Conservation (phyloP, 495 filamentous ascomycete genomes). For the Penicillium alfredii region DNA sequence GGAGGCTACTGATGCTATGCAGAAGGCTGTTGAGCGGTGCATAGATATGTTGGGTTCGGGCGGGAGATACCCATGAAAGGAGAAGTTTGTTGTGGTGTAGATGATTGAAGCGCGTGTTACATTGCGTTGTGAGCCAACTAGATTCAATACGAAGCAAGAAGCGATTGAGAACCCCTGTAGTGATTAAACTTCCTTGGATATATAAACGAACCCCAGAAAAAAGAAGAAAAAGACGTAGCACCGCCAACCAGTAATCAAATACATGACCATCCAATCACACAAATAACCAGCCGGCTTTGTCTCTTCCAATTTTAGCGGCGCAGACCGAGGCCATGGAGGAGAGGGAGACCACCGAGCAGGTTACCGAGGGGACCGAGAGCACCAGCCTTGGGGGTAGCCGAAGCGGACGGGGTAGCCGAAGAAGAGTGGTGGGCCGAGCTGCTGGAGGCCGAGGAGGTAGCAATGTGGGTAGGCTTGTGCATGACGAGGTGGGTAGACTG, state of each 20-base stretch:
- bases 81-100: too few species aligned
- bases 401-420: too few species aligned
- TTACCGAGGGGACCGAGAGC: conserved; percentile 1
- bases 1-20: conserved; percentile 65
- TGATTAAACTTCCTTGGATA: conserved; percentile 21
- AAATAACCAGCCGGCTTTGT: too few species aligned
- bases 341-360: conserved; percentile 3
- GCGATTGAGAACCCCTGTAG: conserved; percentile 2
- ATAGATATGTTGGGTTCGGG: conserved; percentile 66
- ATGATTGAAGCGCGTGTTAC: too few species aligned
- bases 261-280: too few species aligned
- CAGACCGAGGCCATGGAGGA: conserved; percentile 4
- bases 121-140: too few species aligned
- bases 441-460: conserved; percentile 2
- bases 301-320: conserved; percentile 11
- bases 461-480: too few species aligned
- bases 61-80: conserved; percentile 44
- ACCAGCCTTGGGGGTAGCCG: background rate
- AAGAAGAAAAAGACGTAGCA: conserved; percentile 4
- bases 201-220: conserved; percentile 8
- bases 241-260: too few species aligned
- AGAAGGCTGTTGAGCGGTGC: conserved; percentile 66
- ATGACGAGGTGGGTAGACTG: too few species aligned
- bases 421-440: background rate
- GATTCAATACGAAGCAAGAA: too few species aligned